Evolutionary conservation across 306 rosid genomes (phyloP), one percentile per base, ranked within the genome.

Genomic region (Cucurbita maxima): DNA sequence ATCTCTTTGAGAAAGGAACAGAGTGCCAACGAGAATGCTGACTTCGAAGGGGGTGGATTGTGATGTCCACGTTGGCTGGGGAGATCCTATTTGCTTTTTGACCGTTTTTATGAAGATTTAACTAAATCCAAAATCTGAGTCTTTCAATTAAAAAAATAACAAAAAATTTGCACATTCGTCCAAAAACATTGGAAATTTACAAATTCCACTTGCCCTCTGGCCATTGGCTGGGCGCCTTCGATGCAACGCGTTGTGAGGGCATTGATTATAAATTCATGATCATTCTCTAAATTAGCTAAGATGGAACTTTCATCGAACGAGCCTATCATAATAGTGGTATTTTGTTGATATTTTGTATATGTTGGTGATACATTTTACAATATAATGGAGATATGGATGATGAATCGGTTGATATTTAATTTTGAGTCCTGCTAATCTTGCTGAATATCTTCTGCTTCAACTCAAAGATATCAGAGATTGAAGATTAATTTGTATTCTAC

Each of bases 201-300:
- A 16, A 70, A 34, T 70, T 5, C 45, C 13, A 48, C 25, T 2
- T 70, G 74, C 30, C 30, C 44, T 22, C 15, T 0, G 4, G 2
- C 52, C 76, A 55, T 73, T 43, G 51, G 62, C 30, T 36, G 41
- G 43, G 48, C 66, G 62, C 71, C 3, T 57, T 8, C 57, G 63
- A 56, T 16, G 71, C 53, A 54, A 80, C 12, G 37, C 72, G 53
- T 4, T 5, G 71, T 82, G 74, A 87, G 86, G 76, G 81, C 87
- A 80, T n/a, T 10, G 71, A 45, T 25, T 22, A 22, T 22, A 22
- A 22, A 22, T 22, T 1, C 1, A 22, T 22, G 25, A 25, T 25
- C 25, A 25, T 25, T 25, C 2, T 2, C 25, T 25, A 25, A 25
- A 25, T 25, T 25, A 25, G 25, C 1, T 1, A 22, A 22, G 25